Evolutionary conservation across 768 basidiomycete genomes (phyloP), one percentile per base, ranked within the genome.

Genomic region (Gloeostereum incarnatum): DNA sequence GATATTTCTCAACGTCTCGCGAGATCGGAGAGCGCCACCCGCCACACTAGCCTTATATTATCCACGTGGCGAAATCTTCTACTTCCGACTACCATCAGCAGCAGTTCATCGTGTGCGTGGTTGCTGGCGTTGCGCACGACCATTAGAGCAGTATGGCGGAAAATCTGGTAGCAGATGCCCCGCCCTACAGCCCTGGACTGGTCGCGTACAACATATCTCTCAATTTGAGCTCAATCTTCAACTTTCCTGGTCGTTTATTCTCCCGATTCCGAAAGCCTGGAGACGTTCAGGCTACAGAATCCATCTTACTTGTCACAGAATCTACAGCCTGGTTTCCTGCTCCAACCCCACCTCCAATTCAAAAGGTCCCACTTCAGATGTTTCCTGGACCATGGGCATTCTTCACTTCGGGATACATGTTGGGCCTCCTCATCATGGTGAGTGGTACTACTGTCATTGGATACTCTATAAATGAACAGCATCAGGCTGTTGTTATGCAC

Each of bases 321-420:
- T 38, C 38, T 1, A 40, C 45, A 17, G 42, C 42, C 18, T 30
- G 40, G 14, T 25, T 29, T 14, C 36, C 36, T 9, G 24, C 46
- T 35, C 32, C 40, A 34, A 44, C 16, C 42, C 48, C 27, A 30
- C 45, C 37, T 7, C 43, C 43, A 30, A 23, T 29, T 32, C 24
- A 45, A 32, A 24, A 43, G 37, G 31, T 34, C 56, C 42, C 19
- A 14, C 3, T 20, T 14, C n/a, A 11, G 11, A 11, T 22, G 0
- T 48, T 78, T 31, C 77, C 79, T 0, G 78, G 76, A 0, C 80
- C 78, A 1, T 81, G 75, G 70, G 76, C 68, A 0, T 87, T 88
- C 61, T 63, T 84, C 40, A 80, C 78, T 0, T 85, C 82, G 11
- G 72, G 78, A 2, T 88, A 88, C 53, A 73, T 81, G 45, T 44